These are phyloP conservation scores for Termitomyces sp. DNA, from an alignment of 768 basidiomycete genomes.

Conservation along the genomic window DNA sequence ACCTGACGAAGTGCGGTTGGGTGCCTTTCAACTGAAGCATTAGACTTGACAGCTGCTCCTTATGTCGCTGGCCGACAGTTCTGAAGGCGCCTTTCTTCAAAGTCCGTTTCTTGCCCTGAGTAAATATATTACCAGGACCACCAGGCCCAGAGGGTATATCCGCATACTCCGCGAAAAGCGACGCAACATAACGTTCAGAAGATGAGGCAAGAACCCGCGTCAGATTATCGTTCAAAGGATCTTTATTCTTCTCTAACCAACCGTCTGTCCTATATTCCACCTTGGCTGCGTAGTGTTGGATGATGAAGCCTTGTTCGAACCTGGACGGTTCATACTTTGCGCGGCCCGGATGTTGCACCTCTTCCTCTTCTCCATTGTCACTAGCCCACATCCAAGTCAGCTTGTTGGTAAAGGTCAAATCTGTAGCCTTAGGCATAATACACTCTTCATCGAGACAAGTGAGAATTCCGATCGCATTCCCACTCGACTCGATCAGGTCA, in stretches of 20 bases:
- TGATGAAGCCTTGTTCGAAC: conserved; percentile 91
- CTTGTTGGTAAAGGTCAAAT: conserved; percentile 92
- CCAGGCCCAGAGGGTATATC: conserved; percentile 36
- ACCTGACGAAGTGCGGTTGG: conserved; percentile 96
- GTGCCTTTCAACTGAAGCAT: conserved; percentile 91
- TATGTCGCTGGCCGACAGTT: conserved; percentile 92
- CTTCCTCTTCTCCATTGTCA: conserved; percentile 38
- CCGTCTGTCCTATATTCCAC: conserved; percentile 95
- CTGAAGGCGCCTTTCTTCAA: conserved; percentile 96
- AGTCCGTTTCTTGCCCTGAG: conserved; percentile 60
- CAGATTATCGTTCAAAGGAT: conserved; percentile 94
- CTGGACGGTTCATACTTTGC: conserved; percentile 81
- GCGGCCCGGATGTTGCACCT: conserved; percentile 64
- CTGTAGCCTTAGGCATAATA: conserved; percentile 99
- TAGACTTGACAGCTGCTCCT: conserved; percentile 87
- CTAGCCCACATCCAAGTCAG: conserved; percentile 73
- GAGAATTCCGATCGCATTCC: conserved; percentile 80
- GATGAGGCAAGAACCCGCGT: conserved; percentile 84
- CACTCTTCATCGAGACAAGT: conserved; percentile 96
- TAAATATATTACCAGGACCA: conserved; percentile 30
- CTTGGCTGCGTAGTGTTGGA: conserved; percentile 94
- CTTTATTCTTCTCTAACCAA: conserved; percentile 99
- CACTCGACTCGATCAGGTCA: conserved; percentile 89
- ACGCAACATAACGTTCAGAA: conserved; percentile 72
- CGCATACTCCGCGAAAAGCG: conserved; percentile 78